Conservation (phyloP, 1,284 basidiomycete genomes). For the Boletellus sp. region DNA sequence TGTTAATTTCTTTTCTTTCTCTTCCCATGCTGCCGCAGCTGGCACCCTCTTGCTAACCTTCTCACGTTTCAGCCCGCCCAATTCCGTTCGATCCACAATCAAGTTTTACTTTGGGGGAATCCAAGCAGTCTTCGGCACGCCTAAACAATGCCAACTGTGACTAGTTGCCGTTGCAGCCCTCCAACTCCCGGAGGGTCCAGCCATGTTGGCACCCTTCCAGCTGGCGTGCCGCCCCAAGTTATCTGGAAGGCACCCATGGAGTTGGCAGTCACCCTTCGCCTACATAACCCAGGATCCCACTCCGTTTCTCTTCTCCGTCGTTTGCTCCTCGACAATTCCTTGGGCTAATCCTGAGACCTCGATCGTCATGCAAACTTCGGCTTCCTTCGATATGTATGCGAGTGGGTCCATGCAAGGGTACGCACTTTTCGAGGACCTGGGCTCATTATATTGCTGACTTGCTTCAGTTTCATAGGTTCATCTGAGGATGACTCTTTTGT, state of each 20-base stretch:
- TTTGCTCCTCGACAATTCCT: no score
- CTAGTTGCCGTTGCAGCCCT: not conserved
- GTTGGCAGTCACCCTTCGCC: not conserved
- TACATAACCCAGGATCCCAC: not conserved
- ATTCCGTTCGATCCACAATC: not conserved
- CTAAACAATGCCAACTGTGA: not conserved
- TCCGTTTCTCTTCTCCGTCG: not conserved
- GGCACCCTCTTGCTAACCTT: not conserved
- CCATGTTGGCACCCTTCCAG: not conserved
- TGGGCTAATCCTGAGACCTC: not conserved
- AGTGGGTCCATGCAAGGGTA: not conserved
- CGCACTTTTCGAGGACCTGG: not conserved
- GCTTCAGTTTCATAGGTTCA: not conserved
- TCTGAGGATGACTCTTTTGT: not conserved
- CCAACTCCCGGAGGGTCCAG: not conserved
- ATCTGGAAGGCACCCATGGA: not conserved
- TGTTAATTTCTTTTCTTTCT: not conserved
- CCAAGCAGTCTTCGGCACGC: not conserved
- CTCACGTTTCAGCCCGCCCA: not conserved
- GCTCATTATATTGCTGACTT: not conserved
- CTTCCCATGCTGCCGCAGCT: conserved; percentile 4
- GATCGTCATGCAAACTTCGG: not conserved
- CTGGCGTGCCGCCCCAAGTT: not conserved
- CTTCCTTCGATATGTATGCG: not conserved
- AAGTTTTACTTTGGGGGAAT: not conserved